Base-by-base conservation (phyloP, 345 rosid species). In the Acer campestre region DNA sequence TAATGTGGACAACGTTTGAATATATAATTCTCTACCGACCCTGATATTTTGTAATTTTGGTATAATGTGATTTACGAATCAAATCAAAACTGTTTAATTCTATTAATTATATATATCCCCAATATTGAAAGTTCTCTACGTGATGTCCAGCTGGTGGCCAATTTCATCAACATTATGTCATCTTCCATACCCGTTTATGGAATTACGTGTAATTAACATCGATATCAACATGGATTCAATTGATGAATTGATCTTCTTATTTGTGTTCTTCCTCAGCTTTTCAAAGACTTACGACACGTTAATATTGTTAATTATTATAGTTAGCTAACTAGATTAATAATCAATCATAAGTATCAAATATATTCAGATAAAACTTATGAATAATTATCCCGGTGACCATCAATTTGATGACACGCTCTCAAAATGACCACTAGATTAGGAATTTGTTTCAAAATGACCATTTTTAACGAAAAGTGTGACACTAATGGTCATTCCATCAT, bases 81-180 rank as follows among this genome's bases (percentile, higher is more conserved):
- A 29, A 27, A 4, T 18, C 51, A 29, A 27, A 4, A 31, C 22
- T 35, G 2, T 35, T 55, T 56, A 18, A 56, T 56, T 56, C 31
- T 29, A n/a, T 56, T 56, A 17, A 7, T 9, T 16, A 2, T 2
- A 0, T 70, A 12, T 53, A 53, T 49, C 65, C 49, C 18, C 49
- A 29, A 67, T 13, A 17, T 42, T 17, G 70, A 66, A 66, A 18
- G 70, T 2, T 67, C 70, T 6, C 22, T 67, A 9, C 25, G 70
- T 74, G 77, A 74, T 10, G 18, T 63, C 70, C 77, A 64, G 71
- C 78, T 64, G 78, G 78, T 49, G 35, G 16, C 38, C 78, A 75
- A 75, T 65, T 51, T 53, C 61, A 56, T 56, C 44, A 17, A 16
- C 55, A 5, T 2, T 4, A 74, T 63, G 48, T 74, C 77, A 27